Base-by-base conservation (phyloP, 345 rosid species). In the Gossypium arboreum region DNA sequence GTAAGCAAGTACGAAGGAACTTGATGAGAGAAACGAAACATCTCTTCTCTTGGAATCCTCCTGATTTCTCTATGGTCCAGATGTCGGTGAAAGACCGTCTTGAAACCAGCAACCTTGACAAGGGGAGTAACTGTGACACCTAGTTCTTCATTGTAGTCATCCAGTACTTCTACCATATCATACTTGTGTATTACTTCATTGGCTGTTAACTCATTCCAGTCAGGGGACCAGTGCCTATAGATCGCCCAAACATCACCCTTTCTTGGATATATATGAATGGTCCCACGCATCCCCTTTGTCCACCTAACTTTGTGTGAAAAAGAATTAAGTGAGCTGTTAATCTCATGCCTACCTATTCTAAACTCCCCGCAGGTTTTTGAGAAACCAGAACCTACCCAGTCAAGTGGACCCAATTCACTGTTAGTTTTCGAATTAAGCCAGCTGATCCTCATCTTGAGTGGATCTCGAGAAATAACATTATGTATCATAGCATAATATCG, bases 321-420 rank as follows among this genome's bases (percentile, higher is more conserved):
- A 54, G 86, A 76, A 80, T 88, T 84, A 68, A 86, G 81, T 15
- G 87, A 79, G 65, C 27, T 77, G 72, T 74, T 78, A 74, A 86
- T 80, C 76, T 82, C 84, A 45, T 85, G 71, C 65, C 45, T 80
- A 45, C 90, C 87, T 34, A 76, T 81, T 79, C 86, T 80, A 78
- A 86, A 91, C 41, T 81, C 88, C 61, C 97, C 97, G 76, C 91
- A 86, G 16, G 88, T 83, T 81, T 85, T 89, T 5, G 79, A 56
- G 76, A 89, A 85, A 73, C 94, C 94, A 75, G 80, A 84, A 75
- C 85, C 91, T 65, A 91, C 86, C 97, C 97, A 91, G 70, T 89
- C 81, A 60, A 85, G 45, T 25, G 85, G 80, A 52, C 86, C 79
- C 45, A 88, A 79, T 55, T 89, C 92, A 56, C 74, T 73, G 66